These are phyloP conservation scores for Barnettozyma siamensis DNA, from an alignment of 805 yeast genomes.

Conservation along the genomic window DNA sequence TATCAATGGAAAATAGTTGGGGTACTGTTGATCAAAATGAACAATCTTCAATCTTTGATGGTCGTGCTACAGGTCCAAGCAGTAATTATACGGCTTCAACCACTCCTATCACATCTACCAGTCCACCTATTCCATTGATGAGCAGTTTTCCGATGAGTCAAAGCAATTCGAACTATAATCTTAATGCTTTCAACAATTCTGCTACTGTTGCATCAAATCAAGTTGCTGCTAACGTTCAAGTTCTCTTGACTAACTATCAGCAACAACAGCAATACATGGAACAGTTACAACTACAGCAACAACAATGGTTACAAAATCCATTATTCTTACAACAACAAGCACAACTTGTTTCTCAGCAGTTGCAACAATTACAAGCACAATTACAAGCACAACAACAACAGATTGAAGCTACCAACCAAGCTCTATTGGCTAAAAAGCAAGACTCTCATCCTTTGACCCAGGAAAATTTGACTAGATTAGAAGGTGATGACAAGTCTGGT, in stretches of 20 bases:
- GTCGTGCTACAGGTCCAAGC: not conserved
- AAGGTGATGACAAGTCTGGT: conserved; percentile 8
- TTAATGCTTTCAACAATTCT: not conserved
- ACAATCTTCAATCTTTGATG: not conserved
- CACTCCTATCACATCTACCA: conserved; percentile 11
- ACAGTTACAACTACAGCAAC: conserved; percentile 11
- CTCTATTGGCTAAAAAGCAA: conserved; percentile 10
- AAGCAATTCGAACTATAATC: conserved; percentile 4
- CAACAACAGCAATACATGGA: conserved; percentile 21
- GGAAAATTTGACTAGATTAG: conserved; percentile 20
- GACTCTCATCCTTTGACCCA: conserved; percentile 17
- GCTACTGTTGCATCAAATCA: not conserved
- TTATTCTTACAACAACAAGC: conserved; percentile 23
- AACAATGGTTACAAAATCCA: conserved; percentile 18
- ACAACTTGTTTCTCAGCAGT: conserved; percentile 21
- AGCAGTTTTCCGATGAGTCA: not conserved
- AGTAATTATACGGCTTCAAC: conserved; percentile 11
- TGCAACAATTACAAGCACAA: conserved; percentile 24
- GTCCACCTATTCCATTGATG: conserved; percentile 9
- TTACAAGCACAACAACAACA: conserved; percentile 26
- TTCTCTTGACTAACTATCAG: conserved; percentile 16
- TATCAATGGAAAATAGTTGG: not conserved
- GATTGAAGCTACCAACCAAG: conserved; percentile 20
- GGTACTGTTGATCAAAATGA: conserved; percentile 5
- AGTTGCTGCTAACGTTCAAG: conserved; percentile 12